Base-by-base conservation (phyloP, 805 yeast species). In the Debaryomyces castellii region DNA sequence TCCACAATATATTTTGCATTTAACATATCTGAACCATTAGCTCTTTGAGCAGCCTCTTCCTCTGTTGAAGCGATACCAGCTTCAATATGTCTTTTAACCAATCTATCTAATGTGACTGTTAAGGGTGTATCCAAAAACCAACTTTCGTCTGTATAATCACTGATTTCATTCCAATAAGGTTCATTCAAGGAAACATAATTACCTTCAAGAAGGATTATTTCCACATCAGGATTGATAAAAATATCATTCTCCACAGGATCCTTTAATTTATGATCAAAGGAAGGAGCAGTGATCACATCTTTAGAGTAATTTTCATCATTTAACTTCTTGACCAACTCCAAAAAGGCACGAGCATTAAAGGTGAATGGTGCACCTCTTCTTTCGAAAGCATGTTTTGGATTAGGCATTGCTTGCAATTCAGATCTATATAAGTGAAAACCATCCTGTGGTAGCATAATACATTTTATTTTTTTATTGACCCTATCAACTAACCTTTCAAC, bases 341-440 rank as follows among this genome's bases (percentile, higher is more conserved):
- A 51, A 41, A 71, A 62, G 14, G 48, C 40, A 51, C 52, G 16
- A 62, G 86, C 78, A 58, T 91, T 91, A 66, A 91, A 92, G 0
- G 97, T 90, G 53, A 74, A 80, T 1, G 96, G 95, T 0, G 96
- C 85, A 0, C 97, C 97, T 40, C 97, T 74, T 49, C 88, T 71
- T 22, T 66, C 61, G 24, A 81, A 65, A 0, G 96, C 92, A 27
- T 65, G 69, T 9, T 60, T 69, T 0, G 88, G 74, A 52, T 89
- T 79, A 8, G 69, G 64, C 57, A 87, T 76, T 34, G 50, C 27
- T 9, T 55, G 53, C 39, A 71, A 54, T 46, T 69, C 65, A 8
- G 43, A 27, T 27, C 76, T 48, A 47, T 63, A 67, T 23, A 59
- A 59, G 46, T 71, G 76, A 51, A 48, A 71, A 11, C 76, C 76